These are phyloP conservation scores for Friedmanniomyces simplex DNA, from an alignment of 495 filamentous ascomycete genomes.

Conservation along the genomic window DNA sequence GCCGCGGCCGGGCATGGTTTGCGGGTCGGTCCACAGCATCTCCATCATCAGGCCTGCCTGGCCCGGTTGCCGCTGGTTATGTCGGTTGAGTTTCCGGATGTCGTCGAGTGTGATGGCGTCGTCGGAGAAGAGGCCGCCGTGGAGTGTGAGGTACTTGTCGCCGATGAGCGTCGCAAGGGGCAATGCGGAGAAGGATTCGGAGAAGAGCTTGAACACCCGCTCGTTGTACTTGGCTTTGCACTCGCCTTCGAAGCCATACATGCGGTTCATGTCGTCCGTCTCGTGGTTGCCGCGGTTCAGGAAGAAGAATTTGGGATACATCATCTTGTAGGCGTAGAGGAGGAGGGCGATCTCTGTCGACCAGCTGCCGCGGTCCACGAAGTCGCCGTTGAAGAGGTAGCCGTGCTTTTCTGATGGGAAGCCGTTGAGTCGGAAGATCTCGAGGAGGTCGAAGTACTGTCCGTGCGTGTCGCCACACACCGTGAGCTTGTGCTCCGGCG, in stretches of 20 bases:
- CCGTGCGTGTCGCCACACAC: conserved; percentile 98
- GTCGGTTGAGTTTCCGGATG: conserved; percentile 82
- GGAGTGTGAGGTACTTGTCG: conserved; percentile 81
- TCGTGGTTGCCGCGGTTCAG: conserved; percentile 98
- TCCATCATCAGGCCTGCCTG: conserved; percentile 98
- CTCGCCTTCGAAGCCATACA: conserved; percentile 97
- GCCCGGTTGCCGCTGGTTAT: conserved; percentile 90
- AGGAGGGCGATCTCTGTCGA: conserved; percentile 90
- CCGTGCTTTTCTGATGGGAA: conserved; percentile 70
- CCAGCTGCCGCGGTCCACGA: conserved; percentile 96
- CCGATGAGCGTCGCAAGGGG: conserved; percentile 90
- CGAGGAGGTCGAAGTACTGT: conserved; percentile 96
- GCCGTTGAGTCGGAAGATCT: conserved; percentile 90
- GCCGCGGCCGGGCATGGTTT: conserved; percentile 70
- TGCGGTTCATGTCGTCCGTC: conserved; percentile 98
- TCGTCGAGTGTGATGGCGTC: conserved; percentile 89
- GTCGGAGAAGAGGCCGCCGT: conserved; percentile 95
- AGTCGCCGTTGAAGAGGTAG: conserved; percentile 99
- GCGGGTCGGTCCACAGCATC: conserved; percentile 99
- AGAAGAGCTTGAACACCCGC: conserved; percentile 92
- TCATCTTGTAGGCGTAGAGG: conserved; percentile 94
- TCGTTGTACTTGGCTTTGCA: conserved; percentile 98
- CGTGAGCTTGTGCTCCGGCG: conserved; percentile 65
- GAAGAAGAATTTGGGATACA: conserved; percentile 80
- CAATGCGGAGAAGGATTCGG: conserved; percentile 92